Conservation (phyloP, 768 basidiomycete genomes). For the Polyporus arcularius region DNA sequence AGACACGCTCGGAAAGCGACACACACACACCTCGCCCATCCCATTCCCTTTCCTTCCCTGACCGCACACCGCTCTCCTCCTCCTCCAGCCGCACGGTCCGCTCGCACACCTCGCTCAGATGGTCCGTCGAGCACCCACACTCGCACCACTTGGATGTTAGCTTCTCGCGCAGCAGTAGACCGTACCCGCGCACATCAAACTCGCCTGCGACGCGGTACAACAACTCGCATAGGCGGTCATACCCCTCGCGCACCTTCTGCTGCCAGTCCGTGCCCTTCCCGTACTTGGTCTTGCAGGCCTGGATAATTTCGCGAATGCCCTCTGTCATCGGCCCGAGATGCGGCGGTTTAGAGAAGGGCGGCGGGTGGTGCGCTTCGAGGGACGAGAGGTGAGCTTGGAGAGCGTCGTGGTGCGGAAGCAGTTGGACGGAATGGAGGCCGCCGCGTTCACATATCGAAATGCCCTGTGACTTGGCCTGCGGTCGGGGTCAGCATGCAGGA, state of each 20-base stretch:
- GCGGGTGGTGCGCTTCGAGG: constrained; percentile 57
- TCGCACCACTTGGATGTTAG: constrained; percentile 78
- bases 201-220: constrained; percentile 72
- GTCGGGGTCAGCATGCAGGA: not conserved
- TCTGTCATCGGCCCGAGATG: constrained; percentile 61
- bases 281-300: constrained; percentile 62
- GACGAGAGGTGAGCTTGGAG: constrained; percentile 63
- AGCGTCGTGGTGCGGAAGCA: constrained; percentile 61
- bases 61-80: constrained; percentile 54
- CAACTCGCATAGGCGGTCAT: constrained; percentile 62
- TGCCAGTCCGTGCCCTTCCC: constrained; percentile 53
- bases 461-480: constrained; percentile 69
- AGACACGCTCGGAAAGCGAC: not conserved
- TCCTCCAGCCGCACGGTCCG: constrained; percentile 71
- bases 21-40: constrained; percentile 58
- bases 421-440: constrained; percentile 66
- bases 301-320: constrained; percentile 63
- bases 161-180: constrained; percentile 68
- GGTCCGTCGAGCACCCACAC: constrained; percentile 79
- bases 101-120: constrained; percentile 77
- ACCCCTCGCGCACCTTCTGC: constrained; percentile 59
- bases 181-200: constrained; percentile 74
- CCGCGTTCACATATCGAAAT: constrained; percentile 63
- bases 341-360: constrained; percentile 64
- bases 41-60: constrained; percentile 76